Percentiles rank a stretch among this genome's conserved stretches.
Evolutionary conservation across 371 early-diverging fungal species (phyloP).

Genomic region (Mortierella sp.): DNA sequence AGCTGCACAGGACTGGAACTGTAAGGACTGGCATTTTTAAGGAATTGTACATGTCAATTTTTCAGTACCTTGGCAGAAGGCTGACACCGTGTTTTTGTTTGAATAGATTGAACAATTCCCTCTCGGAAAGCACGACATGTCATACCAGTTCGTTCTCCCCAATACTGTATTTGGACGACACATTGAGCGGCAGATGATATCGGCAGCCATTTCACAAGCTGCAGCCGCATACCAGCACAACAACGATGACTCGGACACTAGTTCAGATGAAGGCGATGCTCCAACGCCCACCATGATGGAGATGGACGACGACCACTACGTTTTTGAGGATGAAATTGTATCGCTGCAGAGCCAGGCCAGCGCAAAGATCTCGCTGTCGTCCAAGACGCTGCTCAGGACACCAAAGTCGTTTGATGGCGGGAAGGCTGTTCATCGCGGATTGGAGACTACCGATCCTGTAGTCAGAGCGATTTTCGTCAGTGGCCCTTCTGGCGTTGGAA

Average conservation of each 20-base stretch:
- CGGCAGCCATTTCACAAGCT: slow-evolving; percentile 47
- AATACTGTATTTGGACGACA: slow-evolving; percentile 66
- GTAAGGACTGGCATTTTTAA: slow-evolving; percentile 8
- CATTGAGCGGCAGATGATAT: slow-evolving; percentile 46
- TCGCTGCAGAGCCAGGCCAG: slow-evolving; percentile 29
- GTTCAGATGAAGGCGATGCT: slow-evolving; percentile 13
- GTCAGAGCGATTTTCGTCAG: slow-evolving; percentile 52
- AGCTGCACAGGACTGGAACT: slow-evolving; percentile 44
- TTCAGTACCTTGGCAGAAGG: not conserved
- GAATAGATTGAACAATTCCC: slow-evolving; percentile 59
- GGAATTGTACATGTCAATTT: not conserved
- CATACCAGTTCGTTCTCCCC: slow-evolving; percentile 67
- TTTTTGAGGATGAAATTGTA: slow-evolving; percentile 55
- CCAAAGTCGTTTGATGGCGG: slow-evolving; percentile 48
- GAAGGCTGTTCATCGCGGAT: slow-evolving; percentile 24
- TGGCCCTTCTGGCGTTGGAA: slow-evolving; percentile 54
- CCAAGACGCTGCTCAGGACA: slow-evolving; percentile 28
- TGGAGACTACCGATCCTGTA: slow-evolving; percentile 35
- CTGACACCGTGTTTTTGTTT: not conserved
- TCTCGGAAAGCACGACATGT: slow-evolving; percentile 66
- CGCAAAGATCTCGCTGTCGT: slow-evolving; percentile 41
- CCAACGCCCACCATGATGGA: not conserved
- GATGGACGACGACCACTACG: slow-evolving; percentile 36
- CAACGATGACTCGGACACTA: slow-evolving; percentile 13
- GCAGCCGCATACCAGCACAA: slow-evolving; percentile 42